phyloP scores from a whole-genome alignment of 345 rosid genomes.

The Linum usitatissimum region DNA sequence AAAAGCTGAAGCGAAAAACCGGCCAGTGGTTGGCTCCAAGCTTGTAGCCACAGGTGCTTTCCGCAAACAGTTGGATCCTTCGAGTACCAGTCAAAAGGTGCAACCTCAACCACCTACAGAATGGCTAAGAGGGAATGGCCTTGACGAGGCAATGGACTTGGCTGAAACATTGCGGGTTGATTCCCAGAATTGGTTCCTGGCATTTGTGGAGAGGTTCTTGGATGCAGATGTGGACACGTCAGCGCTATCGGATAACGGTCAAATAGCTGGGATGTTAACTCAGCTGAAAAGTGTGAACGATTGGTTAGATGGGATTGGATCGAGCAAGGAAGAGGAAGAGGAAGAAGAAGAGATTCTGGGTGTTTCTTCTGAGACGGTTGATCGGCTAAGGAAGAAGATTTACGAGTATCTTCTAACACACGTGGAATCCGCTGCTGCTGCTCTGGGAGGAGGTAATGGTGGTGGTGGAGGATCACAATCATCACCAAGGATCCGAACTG shows the following conservation, averaged over 20 bases:
- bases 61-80: slow-evolving; percentile 43
- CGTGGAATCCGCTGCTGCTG: slow-evolving; percentile 92
- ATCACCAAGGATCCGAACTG: slow-evolving; percentile 28
- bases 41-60: slow-evolving; percentile 58
- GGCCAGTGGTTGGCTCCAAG: slow-evolving; percentile 51
- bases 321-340: slow-evolving; percentile 42
- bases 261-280: slow-evolving; percentile 81
- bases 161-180: slow-evolving; percentile 63
- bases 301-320: slow-evolving; percentile 76
- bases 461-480: slow-evolving; percentile 37
- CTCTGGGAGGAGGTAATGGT: slow-evolving; percentile 33
- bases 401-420: slow-evolving; percentile 83
- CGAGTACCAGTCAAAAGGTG: slow-evolving; percentile 34
- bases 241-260: slow-evolving; percentile 58
- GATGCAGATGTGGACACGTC: slow-evolving; percentile 59
- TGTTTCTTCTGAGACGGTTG: slow-evolving; percentile 50
- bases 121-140: slow-evolving; percentile 66
- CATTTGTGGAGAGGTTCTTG: slow-evolving; percentile 80
- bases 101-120: slow-evolving; percentile 43
- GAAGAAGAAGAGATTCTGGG: slow-evolving; percentile 38
- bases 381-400: slow-evolving; percentile 74
- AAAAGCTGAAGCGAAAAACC: slow-evolving; percentile 40
- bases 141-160: slow-evolving; percentile 62
- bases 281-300: slow-evolving; percentile 92
- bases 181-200: slow-evolving; percentile 86